Conservation (phyloP, 805 yeast genomes). For the Starmerella scarabaei region DNA sequence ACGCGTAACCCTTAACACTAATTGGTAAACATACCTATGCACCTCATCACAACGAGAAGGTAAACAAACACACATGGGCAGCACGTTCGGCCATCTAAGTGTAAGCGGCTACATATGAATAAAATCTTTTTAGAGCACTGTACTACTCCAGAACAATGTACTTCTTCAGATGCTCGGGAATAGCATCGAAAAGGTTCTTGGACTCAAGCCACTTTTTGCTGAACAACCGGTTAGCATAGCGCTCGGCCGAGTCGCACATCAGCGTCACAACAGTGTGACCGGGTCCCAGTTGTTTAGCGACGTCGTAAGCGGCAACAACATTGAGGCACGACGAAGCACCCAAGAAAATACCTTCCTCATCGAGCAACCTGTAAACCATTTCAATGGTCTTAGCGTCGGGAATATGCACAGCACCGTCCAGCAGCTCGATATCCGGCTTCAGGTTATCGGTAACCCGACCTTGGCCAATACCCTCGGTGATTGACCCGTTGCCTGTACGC, state of each 20-base stretch:
- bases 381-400: slow-evolving; percentile 69
- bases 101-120: neutral
- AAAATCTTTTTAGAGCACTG: neutral
- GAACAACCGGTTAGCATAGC: slow-evolving; percentile 71
- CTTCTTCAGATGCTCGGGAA: slow-evolving; percentile 59
- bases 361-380: slow-evolving; percentile 71
- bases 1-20: neutral
- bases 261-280: slow-evolving; percentile 77
- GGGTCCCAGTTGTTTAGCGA: slow-evolving; percentile 59
- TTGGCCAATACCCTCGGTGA: slow-evolving; percentile 95
- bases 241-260: slow-evolving; percentile 83
- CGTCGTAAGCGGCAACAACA: slow-evolving; percentile 74
- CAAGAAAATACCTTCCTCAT: slow-evolving; percentile 79
- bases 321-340: slow-evolving; percentile 89
- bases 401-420: slow-evolving; percentile 70
- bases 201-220: slow-evolving; percentile 62
- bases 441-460: slow-evolving; percentile 82
- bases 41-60: neutral
- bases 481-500: slow-evolving; percentile 60
- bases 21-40: no score
- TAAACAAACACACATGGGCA: neutral
- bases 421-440: slow-evolving; percentile 51
- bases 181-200: slow-evolving; percentile 45
- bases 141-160: slow-evolving; percentile 38
- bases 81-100: no score